phyloP scores from a whole-genome alignment of 441 rosid genomes.

The Populus hybrid region DNA sequence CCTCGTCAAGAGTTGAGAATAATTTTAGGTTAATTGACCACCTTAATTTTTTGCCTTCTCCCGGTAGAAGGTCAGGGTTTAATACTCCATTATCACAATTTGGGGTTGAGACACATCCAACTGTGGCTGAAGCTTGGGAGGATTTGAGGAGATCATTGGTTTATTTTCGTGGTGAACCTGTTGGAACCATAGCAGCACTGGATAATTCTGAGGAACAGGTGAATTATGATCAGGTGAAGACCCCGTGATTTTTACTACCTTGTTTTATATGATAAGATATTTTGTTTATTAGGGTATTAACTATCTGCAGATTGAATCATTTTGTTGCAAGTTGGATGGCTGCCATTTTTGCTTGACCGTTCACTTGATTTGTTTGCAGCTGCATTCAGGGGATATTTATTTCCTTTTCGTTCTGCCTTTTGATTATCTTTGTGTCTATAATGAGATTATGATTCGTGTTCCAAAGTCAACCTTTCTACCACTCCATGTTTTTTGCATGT shows the following conservation, averaged over 20 bases:
- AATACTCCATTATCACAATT: conserved; percentile 51
- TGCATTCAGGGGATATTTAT: background rate
- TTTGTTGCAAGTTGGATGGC: background rate
- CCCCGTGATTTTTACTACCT: background rate
- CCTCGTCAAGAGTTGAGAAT: conserved; percentile 33
- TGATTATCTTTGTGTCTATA: background rate
- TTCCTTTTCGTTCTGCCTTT: background rate
- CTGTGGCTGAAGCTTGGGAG: conserved; percentile 82
- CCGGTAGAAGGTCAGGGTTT: conserved; percentile 58
- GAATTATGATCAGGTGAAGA: conserved; percentile 83
- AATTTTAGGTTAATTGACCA: conserved; percentile 28
- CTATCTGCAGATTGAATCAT: background rate
- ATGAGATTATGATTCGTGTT: too few relatives aligned
- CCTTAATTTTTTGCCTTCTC: conserved; percentile 40
- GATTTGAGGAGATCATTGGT: conserved; percentile 65
- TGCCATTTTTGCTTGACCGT: background rate
- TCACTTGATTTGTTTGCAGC: background rate
- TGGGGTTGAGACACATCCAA: conserved; percentile 54
- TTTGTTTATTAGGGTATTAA: background rate
- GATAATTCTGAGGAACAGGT: conserved; percentile 73
- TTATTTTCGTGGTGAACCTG: conserved; percentile 73
- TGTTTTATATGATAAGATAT: background rate
- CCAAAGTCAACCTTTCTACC: background rate
- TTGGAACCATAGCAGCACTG: conserved; percentile 84
- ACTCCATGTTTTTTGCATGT: background rate